Evolutionary conservation across 140 eudicot species (phyloP).

Genomic region (Erigeron philadelphicus): DNA sequence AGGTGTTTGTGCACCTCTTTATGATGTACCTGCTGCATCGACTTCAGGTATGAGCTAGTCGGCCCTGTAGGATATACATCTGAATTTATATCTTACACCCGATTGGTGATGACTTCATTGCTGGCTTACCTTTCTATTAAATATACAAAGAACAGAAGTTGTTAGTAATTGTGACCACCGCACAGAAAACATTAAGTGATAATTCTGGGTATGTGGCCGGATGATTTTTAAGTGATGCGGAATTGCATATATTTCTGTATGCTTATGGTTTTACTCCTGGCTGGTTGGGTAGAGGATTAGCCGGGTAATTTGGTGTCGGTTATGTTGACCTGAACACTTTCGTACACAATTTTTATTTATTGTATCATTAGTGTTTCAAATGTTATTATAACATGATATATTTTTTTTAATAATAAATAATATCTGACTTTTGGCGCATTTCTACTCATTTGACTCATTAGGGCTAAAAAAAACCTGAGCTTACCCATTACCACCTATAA

Average conservation of each 20-base stretch:
- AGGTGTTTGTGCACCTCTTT: slow-evolving; percentile 97
- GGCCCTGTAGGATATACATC: neutral
- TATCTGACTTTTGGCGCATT: neutral
- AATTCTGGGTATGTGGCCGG: neutral
- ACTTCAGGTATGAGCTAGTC: slow-evolving; percentile 67
- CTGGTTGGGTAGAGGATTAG: too few relatives aligned
- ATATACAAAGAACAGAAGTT: neutral
- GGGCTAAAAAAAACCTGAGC: neutral
- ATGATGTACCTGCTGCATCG: slow-evolving; percentile 97
- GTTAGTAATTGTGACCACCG: neutral
- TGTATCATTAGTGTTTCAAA: neutral
- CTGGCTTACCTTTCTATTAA: neutral
- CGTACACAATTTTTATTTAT: neutral
- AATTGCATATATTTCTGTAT: neutral
- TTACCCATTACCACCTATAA: neutral
- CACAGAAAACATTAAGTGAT: neutral
- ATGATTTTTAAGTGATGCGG: neutral
- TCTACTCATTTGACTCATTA: neutral
- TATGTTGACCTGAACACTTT: neutral
- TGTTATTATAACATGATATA: neutral
- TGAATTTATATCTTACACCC: neutral
- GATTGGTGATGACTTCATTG: neutral
- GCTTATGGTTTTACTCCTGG: neutral
- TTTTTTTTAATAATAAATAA: neutral
- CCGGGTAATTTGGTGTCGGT: too few relatives aligned